Evolutionary conservation across 2,329 filamentous ascomycete genomes (phyloP).

Genomic region (Gnomoniopsis sp.): DNA sequence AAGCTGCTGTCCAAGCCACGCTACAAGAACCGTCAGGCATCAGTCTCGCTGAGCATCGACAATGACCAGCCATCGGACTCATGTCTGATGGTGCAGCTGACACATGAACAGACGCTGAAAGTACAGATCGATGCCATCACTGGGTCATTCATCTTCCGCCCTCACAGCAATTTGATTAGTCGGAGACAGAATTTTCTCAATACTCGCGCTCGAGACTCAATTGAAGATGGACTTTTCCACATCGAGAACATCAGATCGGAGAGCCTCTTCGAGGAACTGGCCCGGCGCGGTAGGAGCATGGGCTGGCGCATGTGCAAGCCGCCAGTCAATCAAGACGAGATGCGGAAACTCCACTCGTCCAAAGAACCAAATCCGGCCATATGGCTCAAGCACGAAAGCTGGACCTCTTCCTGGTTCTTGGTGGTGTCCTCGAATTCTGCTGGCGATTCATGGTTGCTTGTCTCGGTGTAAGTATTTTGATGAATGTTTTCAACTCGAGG

Average conservation of each 20-base stretch:
- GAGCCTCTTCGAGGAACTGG: conserved; percentile 60
- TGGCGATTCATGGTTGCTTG: conserved; percentile 77
- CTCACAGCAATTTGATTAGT: conserved; percentile 52
- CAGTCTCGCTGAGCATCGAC: conserved; percentile 56
- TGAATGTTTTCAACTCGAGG: background rate
- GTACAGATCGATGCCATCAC: conserved; percentile 74
- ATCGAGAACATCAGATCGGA: conserved; percentile 61
- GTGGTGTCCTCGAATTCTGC: conserved; percentile 66
- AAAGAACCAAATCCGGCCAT: conserved; percentile 55
- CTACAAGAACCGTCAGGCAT: conserved; percentile 58
- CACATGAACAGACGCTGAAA: conserved; percentile 55
- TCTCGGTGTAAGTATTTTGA: conserved; percentile 53
- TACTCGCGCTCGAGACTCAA: conserved; percentile 47
- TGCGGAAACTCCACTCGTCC: conserved; percentile 35
- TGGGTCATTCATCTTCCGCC: conserved; percentile 70
- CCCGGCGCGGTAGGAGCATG: conserved; percentile 55
- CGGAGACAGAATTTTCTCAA: conserved; percentile 66
- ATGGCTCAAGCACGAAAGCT: conserved; percentile 70
- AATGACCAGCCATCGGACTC: conserved; percentile 63
- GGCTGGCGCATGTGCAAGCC: conserved; percentile 59
- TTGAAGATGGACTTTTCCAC: conserved; percentile 52
- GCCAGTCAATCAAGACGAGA: conserved; percentile 49
- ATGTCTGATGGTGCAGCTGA: conserved; percentile 65
- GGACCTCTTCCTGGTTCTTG: conserved; percentile 70
- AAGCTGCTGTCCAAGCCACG: conserved; percentile 58